A percentile compares a stretch with the other conserved stretches of the same genome.
These are phyloP conservation scores for Penicillium parvum DNA, from an alignment of 495 filamentous ascomycete species.

Conservation along the genomic window DNA sequence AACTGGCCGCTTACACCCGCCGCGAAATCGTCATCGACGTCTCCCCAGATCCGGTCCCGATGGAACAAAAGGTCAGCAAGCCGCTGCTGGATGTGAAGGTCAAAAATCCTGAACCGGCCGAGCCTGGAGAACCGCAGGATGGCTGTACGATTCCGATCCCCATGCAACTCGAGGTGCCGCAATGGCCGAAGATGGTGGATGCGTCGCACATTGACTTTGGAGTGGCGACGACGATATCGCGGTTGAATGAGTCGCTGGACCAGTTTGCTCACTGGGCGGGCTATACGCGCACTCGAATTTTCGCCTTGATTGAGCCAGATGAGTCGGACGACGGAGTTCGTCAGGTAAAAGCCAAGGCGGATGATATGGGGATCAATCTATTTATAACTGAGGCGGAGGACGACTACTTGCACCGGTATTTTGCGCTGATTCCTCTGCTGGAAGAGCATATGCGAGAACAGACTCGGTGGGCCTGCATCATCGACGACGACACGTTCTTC, in stretches of 20 bases:
- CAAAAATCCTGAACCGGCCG: neutral
- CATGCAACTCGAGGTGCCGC: conserved; percentile 31
- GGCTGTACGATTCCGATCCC: conserved; percentile 34
- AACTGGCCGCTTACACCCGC: conserved; percentile 36
- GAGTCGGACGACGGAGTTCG: conserved; percentile 9
- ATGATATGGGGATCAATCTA: conserved; percentile 46
- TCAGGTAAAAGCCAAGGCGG: conserved; percentile 34
- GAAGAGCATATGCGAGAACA: conserved; percentile 39
- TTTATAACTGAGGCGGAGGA: conserved; percentile 47
- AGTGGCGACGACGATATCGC: conserved; percentile 53
- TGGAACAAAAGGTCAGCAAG: conserved; percentile 29
- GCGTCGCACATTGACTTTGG: conserved; percentile 57
- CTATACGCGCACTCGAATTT: conserved; percentile 50
- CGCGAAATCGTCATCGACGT: conserved; percentile 38
- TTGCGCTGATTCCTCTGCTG: conserved; percentile 52
- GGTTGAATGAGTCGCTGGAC: conserved; percentile 53
- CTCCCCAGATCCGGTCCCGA: conserved; percentile 26
- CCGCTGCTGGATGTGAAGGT: conserved; percentile 27
- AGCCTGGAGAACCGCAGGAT: conserved; percentile 21
- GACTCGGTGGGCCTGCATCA: conserved; percentile 56
- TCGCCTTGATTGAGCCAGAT: conserved; percentile 52
- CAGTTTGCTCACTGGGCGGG: conserved; percentile 60
- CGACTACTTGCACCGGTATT: conserved; percentile 54
- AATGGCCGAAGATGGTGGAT: conserved; percentile 32
- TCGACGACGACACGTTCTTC: conserved; percentile 72